Evolutionary conservation across 148 eudicot genomes (phyloP), one percentile per base, ranked within the genome.

Genomic region (Chenopodium album): DNA sequence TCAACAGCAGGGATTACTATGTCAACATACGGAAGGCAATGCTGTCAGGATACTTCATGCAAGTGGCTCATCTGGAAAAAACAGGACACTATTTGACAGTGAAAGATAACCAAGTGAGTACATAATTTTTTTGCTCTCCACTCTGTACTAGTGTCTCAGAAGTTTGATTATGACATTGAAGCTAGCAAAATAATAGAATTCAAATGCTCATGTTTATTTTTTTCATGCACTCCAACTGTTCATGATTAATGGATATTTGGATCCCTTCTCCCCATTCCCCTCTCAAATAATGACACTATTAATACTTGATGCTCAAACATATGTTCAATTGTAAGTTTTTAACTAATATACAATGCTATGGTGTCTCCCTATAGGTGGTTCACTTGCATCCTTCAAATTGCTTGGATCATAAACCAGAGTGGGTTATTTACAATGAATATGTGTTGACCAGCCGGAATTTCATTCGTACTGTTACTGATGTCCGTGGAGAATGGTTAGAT

Each of bases 11-110:
- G 75, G 98, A 94, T 82, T 96, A 96, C 88, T 96, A 96, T 78
- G 34, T 90, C 84, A 96, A 94, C 90, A 96, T 96, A 68, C 88
- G 99, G 78, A 96, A 96, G 88, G 99, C 99, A 63, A 96, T 96
- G 95, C 80, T 94, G 77, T 97, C 99, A 80, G 99, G 99, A 74
- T 94, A 96, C 81, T 96, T 96, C 85, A 96, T 96, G 99, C 99
- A 96, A 88, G 99, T 96, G 69, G 99, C 98, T 74, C 99, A 96
- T 86, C 78, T 96, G 68, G 99, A 96, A 87, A 92, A 90, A 31
- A 90, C 94, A 75, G 99, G 95, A 29, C 95, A 94, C 59, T 96
- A 96, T 86, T 82, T 96, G 84, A 96, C 99, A 14, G 97, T 92
- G 64, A 96, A 96, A 85, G 99, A 96, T 86, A 96, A 94, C 81